Evolutionary conservation across 23 red algal species (phyloP).

Genomic region (Gracilaria gracilis): DNA sequence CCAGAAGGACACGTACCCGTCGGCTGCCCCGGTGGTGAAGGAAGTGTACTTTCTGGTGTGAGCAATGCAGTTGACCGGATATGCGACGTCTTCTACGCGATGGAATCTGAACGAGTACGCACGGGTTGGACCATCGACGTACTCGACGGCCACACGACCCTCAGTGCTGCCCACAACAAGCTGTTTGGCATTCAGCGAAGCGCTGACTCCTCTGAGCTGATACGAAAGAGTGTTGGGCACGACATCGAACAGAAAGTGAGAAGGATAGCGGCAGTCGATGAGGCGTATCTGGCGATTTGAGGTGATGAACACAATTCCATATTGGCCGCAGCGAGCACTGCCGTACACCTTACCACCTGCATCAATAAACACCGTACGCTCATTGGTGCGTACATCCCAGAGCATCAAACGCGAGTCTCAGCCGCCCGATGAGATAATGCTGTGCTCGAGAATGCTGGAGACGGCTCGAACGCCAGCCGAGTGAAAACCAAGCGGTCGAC

Average conservation of each 20-base stretch:
- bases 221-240: conserved; percentile 64
- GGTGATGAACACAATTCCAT: conserved; percentile 41
- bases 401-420: conserved; percentile 45
- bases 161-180: conserved; percentile 89
- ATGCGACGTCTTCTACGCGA: conserved; percentile 68
- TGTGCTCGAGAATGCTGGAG: conserved; percentile 23
- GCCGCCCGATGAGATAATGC: conserved; percentile 45
- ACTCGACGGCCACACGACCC: conserved; percentile 91
- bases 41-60: conserved; percentile 77
- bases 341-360: conserved; percentile 54
- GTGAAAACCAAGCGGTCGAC: conserved; percentile 38
- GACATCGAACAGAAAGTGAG: conserved; percentile 36
- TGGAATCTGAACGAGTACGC: conserved; percentile 96
- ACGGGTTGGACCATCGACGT: conserved; percentile 68
- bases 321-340: conserved; percentile 10
- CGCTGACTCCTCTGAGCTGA: conserved; percentile 87
- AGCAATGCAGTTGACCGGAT: conserved; percentile 81
- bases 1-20: conserved; percentile 89
- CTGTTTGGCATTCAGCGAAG: conserved; percentile 63
- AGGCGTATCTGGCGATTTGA: conserved; percentile 43
- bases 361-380: not conserved
- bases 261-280: conserved; percentile 40
- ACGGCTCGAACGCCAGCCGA: conserved; percentile 30
- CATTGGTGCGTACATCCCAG: conserved; percentile 33
- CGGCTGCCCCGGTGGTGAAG: conserved; percentile 85